These are phyloP conservation scores for Syzygium aqueum DNA, from an alignment of 345 rosid species.

Conservation along the genomic window DNA sequence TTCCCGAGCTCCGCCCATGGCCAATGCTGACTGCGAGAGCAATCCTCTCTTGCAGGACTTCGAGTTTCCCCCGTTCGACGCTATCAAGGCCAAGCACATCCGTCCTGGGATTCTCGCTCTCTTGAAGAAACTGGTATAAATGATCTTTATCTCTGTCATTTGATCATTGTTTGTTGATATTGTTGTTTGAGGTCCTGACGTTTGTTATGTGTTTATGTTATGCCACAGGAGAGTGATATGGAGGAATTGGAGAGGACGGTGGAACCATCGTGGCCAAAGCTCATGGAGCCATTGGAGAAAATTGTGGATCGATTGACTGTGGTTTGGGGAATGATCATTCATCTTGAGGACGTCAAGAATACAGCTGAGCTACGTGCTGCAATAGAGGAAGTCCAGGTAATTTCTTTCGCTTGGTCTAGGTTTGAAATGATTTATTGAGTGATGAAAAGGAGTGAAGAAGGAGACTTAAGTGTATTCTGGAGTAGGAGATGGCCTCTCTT, in stretches of 20 bases:
- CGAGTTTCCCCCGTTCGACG: constrained; percentile 66
- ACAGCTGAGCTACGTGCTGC: constrained; percentile 80
- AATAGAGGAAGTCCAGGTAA: constrained; percentile 82
- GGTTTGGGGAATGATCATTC: background rate
- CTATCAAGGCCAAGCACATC: constrained; percentile 55
- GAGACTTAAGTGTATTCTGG: background rate
- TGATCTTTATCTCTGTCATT: background rate
- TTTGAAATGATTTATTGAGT: background rate
- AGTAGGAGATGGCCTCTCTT: background rate
- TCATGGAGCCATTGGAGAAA: constrained; percentile 89
- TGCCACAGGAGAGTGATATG: constrained; percentile 50
- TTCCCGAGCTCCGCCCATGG: constrained; percentile 12
- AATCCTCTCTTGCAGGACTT: constrained; percentile 74
- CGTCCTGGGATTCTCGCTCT: constrained; percentile 71
- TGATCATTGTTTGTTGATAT: background rate
- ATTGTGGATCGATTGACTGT: constrained; percentile 34
- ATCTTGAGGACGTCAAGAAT: constrained; percentile 76
- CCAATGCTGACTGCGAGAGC: constrained; percentile 10
- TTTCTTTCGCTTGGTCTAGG: background rate
- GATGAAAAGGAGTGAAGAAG: background rate
- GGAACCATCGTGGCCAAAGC: constrained; percentile 80
- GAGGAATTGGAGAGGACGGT: constrained; percentile 55
- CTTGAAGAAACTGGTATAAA: constrained; percentile 51
- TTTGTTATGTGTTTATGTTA: background rate
- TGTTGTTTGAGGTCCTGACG: background rate